phyloP scores from a whole-genome alignment of 139 green algal species.

The Chlorokybus atmophyticus region DNA sequence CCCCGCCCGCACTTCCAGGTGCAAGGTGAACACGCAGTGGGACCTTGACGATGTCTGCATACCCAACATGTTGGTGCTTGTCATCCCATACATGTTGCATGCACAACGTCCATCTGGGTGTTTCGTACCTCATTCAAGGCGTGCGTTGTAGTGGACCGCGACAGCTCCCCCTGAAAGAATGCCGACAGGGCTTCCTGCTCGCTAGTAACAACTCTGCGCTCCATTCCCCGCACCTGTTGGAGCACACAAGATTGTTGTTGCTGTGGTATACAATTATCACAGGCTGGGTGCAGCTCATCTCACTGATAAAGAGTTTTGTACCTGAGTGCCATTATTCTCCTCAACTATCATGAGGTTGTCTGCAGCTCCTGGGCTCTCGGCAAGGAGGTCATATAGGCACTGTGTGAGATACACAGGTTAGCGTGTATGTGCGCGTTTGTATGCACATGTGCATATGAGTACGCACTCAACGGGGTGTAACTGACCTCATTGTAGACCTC shows the following conservation, averaged over 20 bases:
- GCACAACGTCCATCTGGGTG: too few relatives aligned
- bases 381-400: conserved; percentile 64
- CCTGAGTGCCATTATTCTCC: conserved; percentile 26
- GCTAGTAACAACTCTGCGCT: conserved; percentile 31
- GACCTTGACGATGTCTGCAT: conserved; percentile 38
- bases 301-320: too few relatives aligned
- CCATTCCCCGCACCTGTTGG: too few relatives aligned
- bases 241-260: too few relatives aligned
- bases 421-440: too few relatives aligned
- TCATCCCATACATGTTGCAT: too few relatives aligned
- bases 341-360: conserved; percentile 42
- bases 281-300: too few relatives aligned
- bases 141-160: conserved; percentile 41
- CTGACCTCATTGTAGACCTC: conserved; percentile 57
- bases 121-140: conserved; percentile 48
- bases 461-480: too few relatives aligned
- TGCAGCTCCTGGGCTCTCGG: conserved; percentile 32
- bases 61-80: too few relatives aligned
- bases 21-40: conserved; percentile 61
- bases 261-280: too few relatives aligned
- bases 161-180: conserved; percentile 55
- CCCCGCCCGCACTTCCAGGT: conserved; percentile 28
- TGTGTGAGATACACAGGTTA: too few relatives aligned
- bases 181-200: conserved; percentile 55
- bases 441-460: too few relatives aligned